A percentile compares a stretch with the other conserved stretches of the same genome.
Conservation (phyloP, 108 stramenopile species). For the Skeletonema grethae region DNA sequence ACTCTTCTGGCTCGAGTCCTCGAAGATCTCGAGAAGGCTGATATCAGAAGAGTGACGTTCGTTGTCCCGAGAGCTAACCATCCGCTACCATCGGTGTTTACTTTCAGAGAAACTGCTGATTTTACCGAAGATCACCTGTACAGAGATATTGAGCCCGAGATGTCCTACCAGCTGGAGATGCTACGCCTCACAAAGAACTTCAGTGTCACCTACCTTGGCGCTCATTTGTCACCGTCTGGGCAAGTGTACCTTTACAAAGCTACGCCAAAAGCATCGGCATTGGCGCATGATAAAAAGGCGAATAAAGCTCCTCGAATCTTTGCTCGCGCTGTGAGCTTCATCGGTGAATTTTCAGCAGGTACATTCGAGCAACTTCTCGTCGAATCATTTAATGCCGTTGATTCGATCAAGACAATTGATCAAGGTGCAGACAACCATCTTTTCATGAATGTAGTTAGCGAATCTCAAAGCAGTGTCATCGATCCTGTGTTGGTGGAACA, state of each 20-base stretch:
- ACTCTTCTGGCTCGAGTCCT: constrained; percentile 47
- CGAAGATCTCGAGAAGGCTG: constrained; percentile 62
- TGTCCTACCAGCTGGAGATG: constrained; percentile 91
- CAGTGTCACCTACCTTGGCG: constrained; percentile 74
- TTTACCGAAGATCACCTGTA: constrained; percentile 93
- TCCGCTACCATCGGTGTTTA: constrained; percentile 86
- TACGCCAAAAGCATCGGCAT: constrained; percentile 74
- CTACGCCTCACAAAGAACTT: constrained; percentile 89
- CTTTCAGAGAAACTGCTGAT: constrained; percentile 75
- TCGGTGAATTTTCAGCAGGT: constrained; percentile 71
- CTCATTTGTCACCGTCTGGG: constrained; percentile 77
- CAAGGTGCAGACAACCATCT: constrained; percentile 90
- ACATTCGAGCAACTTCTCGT: constrained; percentile 93
- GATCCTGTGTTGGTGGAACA: constrained; percentile 88
- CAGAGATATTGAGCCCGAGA: constrained; percentile 93
- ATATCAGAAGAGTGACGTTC: constrained; percentile 84
- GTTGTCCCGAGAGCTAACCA: constrained; percentile 54
- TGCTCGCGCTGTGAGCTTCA: constrained; percentile 83
- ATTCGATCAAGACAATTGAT: constrained; percentile 59
- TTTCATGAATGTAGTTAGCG: constrained; percentile 93
- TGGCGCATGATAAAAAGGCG: constrained; percentile 81
- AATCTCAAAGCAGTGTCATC: constrained; percentile 80
- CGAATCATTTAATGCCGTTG: constrained; percentile 93
- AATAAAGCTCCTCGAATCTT: constrained; percentile 80
- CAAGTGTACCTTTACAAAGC: constrained; percentile 96